Evolutionary conservation across 2,329 filamentous ascomycete genomes (phyloP), one percentile per base, ranked within the genome.

Genomic region (Hirsutella thompsonii): DNA sequence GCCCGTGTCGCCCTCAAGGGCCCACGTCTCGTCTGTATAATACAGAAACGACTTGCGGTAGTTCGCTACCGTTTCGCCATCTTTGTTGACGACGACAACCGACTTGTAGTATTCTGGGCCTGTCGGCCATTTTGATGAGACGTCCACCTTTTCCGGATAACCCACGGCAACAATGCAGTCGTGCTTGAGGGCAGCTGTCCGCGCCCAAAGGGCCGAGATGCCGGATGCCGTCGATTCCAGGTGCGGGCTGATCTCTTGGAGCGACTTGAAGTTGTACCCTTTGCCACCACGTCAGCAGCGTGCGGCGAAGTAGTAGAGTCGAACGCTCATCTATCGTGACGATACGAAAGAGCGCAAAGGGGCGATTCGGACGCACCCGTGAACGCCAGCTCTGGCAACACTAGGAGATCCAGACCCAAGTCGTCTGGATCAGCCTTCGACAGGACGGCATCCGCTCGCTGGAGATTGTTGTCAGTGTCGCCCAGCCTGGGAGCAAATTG

Each of bases 241-340:
- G 49, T 68, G 83, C 0, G 82, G 81, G 1, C 61, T 60, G 35
- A 90, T 87, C 2, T 85, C 70, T 26, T 72, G 63, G 2, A 85
- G 57, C 0, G 79, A 82, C 34, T 73, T 70, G 63, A 89, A 90
- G 55, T 88, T 88, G 64, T 89, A 92, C 23, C 85, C 82, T 76
- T 18, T 26, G 26, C 4, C 14, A 13, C 18, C 18, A 23, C n/a
- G 38, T 36, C 37, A 41, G 33, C 28, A 13, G 10, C 16, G 34
- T 9, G 35, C n/a, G n/a, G n/a, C n/a, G n/a, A n/a, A n/a, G n/a
- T n/a, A 26, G 11, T 11, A 6, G 11, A 6, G 23, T 26, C 23
- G 11, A 11, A 11, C 23, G 11, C 6, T 26, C 23, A 11, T 26
- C 23, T 11, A 11, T 26, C 6, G 23, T 26, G 23, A 26, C 23